phyloP scores from a whole-genome alignment of 73 alveolate genomes.

The Symbiodinium pilosum region DNA sequence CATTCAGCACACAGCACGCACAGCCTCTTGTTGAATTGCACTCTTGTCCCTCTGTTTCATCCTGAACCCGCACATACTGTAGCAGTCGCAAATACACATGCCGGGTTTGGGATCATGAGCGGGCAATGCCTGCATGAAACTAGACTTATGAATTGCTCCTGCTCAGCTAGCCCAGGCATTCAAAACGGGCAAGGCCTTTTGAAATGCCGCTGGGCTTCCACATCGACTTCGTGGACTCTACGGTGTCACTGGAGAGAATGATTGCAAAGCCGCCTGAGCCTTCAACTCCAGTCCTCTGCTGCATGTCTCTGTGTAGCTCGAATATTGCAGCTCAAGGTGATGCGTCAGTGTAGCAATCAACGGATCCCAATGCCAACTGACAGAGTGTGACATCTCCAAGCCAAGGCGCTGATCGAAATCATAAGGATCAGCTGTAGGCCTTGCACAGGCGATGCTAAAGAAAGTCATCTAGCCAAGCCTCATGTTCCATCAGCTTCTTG shows the following conservation, averaged over 20 bases:
- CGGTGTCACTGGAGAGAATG: conserved; percentile 69
- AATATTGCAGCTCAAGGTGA: too few relatives aligned
- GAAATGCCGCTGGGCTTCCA: too few relatives aligned
- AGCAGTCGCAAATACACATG: too few relatives aligned
- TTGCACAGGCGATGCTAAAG: neutral
- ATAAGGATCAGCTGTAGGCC: conserved; percentile 32
- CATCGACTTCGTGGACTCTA: conserved; percentile 53
- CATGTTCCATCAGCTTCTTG: too few relatives aligned
- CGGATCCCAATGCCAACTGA: neutral
- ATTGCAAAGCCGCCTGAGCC: conserved; percentile 80
- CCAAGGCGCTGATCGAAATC: conserved; percentile 52
- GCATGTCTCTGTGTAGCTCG: neutral
- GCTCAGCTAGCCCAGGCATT: too few relatives aligned
- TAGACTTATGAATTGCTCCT: too few relatives aligned
- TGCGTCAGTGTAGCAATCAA: neutral
- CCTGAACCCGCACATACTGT: too few relatives aligned
- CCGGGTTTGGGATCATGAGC: too few relatives aligned
- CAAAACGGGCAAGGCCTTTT: neutral
- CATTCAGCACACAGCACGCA: too few relatives aligned
- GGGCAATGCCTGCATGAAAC: too few relatives aligned
- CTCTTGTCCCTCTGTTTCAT: too few relatives aligned
- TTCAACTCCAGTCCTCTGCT: neutral
- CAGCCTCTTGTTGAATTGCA: too few relatives aligned
- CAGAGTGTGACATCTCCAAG: neutral
- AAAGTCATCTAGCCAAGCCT: neutral